These are phyloP conservation scores for Penicillium verrucosum DNA, from an alignment of 2,329 filamentous ascomycete genomes.

Conservation along the genomic window DNA sequence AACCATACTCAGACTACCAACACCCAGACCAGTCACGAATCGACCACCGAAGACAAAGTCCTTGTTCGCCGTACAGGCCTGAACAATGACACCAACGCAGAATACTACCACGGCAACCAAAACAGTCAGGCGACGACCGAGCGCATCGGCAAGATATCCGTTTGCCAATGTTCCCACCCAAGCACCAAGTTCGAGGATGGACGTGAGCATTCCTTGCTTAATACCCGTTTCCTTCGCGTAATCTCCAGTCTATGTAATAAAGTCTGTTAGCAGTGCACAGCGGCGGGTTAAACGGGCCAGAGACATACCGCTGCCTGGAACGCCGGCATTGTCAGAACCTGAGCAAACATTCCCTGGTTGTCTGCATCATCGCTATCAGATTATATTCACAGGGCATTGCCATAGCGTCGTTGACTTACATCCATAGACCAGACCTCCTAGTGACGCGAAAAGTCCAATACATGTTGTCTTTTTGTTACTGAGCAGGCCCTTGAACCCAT, in stretches of 20 bases:
- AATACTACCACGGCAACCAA: slow-evolving; percentile 36
- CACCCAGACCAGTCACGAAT: slow-evolving; percentile 43
- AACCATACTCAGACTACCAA: slow-evolving; percentile 43
- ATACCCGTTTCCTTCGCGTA: slow-evolving; percentile 27
- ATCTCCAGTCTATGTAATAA: slow-evolving; percentile 22
- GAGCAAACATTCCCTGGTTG: slow-evolving; percentile 75
- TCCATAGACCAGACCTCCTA: slow-evolving; percentile 59
- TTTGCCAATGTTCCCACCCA: slow-evolving; percentile 39
- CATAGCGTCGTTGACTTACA: slow-evolving; percentile 34
- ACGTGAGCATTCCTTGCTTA: slow-evolving; percentile 34
- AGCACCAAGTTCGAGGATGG: slow-evolving; percentile 44
- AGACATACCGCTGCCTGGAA: slow-evolving; percentile 47
- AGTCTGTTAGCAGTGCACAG: background rate
- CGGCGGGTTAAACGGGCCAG: slow-evolving; percentile 15
- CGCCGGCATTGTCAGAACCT: slow-evolving; percentile 55
- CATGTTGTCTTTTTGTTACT: slow-evolving; percentile 54
- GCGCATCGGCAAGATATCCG: slow-evolving; percentile 38
- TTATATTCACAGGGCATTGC: background rate
- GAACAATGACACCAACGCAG: slow-evolving; percentile 38
- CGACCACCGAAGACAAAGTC: slow-evolving; percentile 40
- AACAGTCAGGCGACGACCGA: slow-evolving; percentile 35
- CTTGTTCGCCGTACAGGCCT: slow-evolving; percentile 32
- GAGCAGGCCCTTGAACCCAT: slow-evolving; percentile 50
- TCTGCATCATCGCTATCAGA: slow-evolving; percentile 33
- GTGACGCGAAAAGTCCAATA: slow-evolving; percentile 53